Evolutionary conservation across 1,139 yeast genomes (phyloP), one percentile per base, ranked within the genome.

Genomic region (Protomyces inundatus): DNA sequence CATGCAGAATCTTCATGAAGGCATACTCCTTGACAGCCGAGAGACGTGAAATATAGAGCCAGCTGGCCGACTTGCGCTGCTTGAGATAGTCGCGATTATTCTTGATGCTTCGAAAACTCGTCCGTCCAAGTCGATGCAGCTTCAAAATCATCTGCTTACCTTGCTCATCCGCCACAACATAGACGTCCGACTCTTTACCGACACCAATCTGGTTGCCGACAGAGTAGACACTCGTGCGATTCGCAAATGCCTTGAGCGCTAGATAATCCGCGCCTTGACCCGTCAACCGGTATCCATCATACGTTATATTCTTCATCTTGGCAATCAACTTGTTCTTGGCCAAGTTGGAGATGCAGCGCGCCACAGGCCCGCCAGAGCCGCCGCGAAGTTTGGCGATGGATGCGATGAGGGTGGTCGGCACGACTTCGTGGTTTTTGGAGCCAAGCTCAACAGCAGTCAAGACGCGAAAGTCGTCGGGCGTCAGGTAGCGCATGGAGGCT

Each of bases 131-230:
- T 69, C 98, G 81, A 76, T 91, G 98, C 55, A 93, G 87, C 75
- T 93, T 93, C 72, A 95, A 75, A 10, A 91, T 97, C 71, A 82
- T 82, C 51, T 70, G 68, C 66, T 84, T 83, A 0, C 95, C 95
- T 34, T 80, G 73, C 9, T 81, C 77, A 71, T 88, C 93, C 66
- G 88, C 85, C 0, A 88, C 91, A n/a, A 93, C 82, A 74, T 87
- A 90, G 71, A 93, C 91, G 76, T 93, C 98, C 3, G 97, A 90
- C 74, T 93, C 98, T 74, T 93, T 93, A 71, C 98, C 98, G 60
- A 95, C 96, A 65, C 98, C 98, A 70, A 93, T 90, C 33, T 88
- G 89, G 54, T 86, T 81, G 16, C 97, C 98, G 10, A 93, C 83
- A 1, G 95, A 87, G 70, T 86, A 85, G 7, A 93, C 74, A 0